Evolutionary conservation across 768 basidiomycete species (phyloP), one percentile per base, ranked within the genome.

Genomic region (Postia placenta): DNA sequence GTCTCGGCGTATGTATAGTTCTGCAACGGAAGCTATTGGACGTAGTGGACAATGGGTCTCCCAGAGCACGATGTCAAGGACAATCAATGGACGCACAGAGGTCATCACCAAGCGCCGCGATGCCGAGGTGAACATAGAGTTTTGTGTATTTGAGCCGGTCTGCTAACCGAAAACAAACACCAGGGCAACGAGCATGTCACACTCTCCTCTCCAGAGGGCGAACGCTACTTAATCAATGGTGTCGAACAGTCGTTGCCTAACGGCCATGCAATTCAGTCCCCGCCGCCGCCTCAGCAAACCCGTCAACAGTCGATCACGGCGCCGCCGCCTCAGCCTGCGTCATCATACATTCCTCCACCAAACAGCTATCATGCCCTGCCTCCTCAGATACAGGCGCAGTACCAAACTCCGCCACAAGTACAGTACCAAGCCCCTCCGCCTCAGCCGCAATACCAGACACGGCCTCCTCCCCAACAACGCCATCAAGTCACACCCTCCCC

Each of bases 131-230:
- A 56, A 82, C 64, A 14, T 28, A n/a, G n/a, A n/a, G n/a, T n/a
- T n/a, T n/a, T n/a, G n/a, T n/a, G n/a, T n/a, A n/a, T n/a, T n/a
- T n/a, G n/a, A n/a, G n/a, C n/a, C n/a, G n/a, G n/a, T n/a, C n/a
- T n/a, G n/a, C n/a, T n/a, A n/a, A n/a, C n/a, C n/a, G n/a, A n/a
- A n/a, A n/a, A n/a, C n/a, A n/a, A n/a, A n/a, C n/a, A n/a, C 2
- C 52, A 90, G 87, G 87, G 87, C 2, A 87, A 87, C 55, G 84
- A 87, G 57, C 84, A 88, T 61, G 68, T 85, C 41, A 81, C 75
- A 11, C 78, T 80, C 45, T 80, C 72, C 6, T 77, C 75, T 48
- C 77, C 81, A 4, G 84, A 89, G 47, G 87, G 87, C 7, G 74
- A 85, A 59, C 67, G 79, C 2, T 73, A 74, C 57, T 83, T 78